Base-by-base conservation (phyloP, 2,329 filamentous ascomycete species). In the Penicillium sp. region DNA sequence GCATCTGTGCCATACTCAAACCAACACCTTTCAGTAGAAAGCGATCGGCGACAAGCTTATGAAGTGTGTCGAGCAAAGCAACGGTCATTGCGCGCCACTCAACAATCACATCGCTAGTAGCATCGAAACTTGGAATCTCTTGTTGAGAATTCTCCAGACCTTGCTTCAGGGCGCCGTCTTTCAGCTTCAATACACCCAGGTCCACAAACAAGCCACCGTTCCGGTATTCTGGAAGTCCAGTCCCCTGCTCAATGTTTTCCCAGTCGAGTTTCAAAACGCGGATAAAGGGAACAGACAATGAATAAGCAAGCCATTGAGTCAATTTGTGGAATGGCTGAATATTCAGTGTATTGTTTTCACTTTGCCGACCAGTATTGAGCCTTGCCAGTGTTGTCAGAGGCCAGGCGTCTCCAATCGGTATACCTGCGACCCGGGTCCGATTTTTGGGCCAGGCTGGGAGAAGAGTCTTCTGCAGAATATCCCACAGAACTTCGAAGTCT, bases 261-360 rank as follows among this genome's bases (percentile, higher is more conserved):
- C 83, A 84, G 10, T 77, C 70, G 12, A 79, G 74, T 1, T 75
- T 75, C 8, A 86, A 70, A 1, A 84, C 67, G 2, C 77, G 75
- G 41, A 79, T 75, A 60, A 86, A 84, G 0, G 83, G 82, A 3
- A 89, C 85, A 74, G 87, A 89, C 7, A 90, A 75, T 0, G 86
- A 89, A 68, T 90, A 90, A 1, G 82, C 82, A 5, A 90, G 79
- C 87, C 87, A 90, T 65, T 90, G 87, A 0, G 87, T 89, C 7
- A 89, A 77, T 57, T 84, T 84, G 64, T 85, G 83, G 62, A 82
- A 82, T 0, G 80, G 80, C 4, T 80, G 75, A 10, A 82, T 81
- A 17, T 56, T 55, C 9, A 49, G 52, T n/a, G 60, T 54, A 18
- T 49, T 29, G 42, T 54, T 54, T 42, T 39, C 40, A 44, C 18